Percentiles rank a stretch among this genome's conserved stretches.
These are phyloP conservation scores for Aphanomyces euteiches DNA, from an alignment of 352 stramenopile genomes.

Conservation along the genomic window DNA sequence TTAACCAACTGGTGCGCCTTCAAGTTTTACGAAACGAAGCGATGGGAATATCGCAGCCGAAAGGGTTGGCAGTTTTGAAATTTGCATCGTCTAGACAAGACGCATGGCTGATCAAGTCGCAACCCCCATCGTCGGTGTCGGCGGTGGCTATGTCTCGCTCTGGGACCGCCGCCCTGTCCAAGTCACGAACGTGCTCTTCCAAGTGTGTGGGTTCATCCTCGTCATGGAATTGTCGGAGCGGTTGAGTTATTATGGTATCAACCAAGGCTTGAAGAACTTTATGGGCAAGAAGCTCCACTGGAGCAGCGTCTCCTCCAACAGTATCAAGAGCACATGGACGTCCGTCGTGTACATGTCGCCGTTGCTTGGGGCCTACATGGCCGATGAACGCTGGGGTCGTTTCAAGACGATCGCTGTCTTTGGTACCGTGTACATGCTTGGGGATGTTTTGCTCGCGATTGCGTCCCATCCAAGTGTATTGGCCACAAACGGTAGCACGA, in stretches of 20 bases:
- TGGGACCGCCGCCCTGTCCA: conserved; percentile 51
- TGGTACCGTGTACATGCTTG: conserved; percentile 57
- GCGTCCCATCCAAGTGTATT: conserved; percentile 51
- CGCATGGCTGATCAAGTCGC: conserved; percentile 15
- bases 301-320: conserved; percentile 50
- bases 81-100: not conserved
- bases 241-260: conserved; percentile 55
- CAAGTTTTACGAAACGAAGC: not conserved
- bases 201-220: conserved; percentile 61
- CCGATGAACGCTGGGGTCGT: conserved; percentile 57
- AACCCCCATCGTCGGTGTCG: not conserved
- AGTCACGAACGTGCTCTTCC: conserved; percentile 53
- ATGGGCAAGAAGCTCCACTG: conserved; percentile 52
- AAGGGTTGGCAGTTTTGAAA: not conserved
- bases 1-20: not conserved
- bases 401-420: conserved; percentile 60
- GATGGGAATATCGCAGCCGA: not conserved
- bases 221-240: conserved; percentile 59
- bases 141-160: conserved; percentile 31
- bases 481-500: conserved; percentile 32
- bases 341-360: conserved; percentile 59
- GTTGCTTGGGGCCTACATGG: conserved; percentile 54
- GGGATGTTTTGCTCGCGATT: conserved; percentile 59
- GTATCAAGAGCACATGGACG: conserved; percentile 64
- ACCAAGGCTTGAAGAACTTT: conserved; percentile 62